phyloP scores from a whole-genome alignment of 2,329 filamentous ascomycete genomes.

The Domatiomyces globalis region DNA sequence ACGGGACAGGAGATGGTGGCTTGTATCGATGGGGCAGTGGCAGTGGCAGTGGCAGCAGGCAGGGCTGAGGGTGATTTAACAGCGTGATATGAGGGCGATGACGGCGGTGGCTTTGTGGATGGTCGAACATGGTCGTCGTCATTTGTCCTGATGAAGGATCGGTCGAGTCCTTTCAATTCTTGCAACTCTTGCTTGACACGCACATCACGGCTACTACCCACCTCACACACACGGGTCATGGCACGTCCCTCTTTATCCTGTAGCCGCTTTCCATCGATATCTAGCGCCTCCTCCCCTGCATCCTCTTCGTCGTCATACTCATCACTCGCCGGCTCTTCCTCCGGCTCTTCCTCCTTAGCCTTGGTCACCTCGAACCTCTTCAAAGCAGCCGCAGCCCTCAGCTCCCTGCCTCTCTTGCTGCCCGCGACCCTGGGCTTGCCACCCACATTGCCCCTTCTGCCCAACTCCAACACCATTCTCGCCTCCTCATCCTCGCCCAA shows the following conservation, averaged over 20 bases:
- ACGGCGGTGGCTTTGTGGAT: background rate
- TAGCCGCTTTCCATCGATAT: constrained; percentile 50
- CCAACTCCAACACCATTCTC: constrained; percentile 50
- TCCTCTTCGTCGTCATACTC: constrained; percentile 21
- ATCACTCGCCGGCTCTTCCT: constrained; percentile 27
- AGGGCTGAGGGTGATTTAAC: too few relatives aligned
- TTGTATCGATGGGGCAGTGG: constrained; percentile 1
- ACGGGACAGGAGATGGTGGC: constrained; percentile 36
- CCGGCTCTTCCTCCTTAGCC: constrained; percentile 23
- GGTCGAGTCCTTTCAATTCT: constrained; percentile 45
- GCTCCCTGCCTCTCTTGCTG: constrained; percentile 59
- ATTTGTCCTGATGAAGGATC: constrained; percentile 10
- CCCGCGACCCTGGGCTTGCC: constrained; percentile 60
- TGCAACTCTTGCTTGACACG: constrained; percentile 49
- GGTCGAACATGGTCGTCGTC: background rate
- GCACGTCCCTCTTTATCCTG: constrained; percentile 52
- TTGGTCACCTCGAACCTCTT: constrained; percentile 50
- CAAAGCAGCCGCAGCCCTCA: constrained; percentile 62
- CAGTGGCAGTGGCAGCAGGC: background rate
- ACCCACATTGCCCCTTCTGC: constrained; percentile 41
- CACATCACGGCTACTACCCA: constrained; percentile 47
- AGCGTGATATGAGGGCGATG: background rate
- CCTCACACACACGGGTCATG: constrained; percentile 62
- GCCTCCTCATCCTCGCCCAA: constrained; percentile 55
- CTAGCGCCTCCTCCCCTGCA: constrained; percentile 41